Base-by-base conservation (phyloP, 2,329 filamentous ascomycete genomes). In the Chalaropsis thielavioides region DNA sequence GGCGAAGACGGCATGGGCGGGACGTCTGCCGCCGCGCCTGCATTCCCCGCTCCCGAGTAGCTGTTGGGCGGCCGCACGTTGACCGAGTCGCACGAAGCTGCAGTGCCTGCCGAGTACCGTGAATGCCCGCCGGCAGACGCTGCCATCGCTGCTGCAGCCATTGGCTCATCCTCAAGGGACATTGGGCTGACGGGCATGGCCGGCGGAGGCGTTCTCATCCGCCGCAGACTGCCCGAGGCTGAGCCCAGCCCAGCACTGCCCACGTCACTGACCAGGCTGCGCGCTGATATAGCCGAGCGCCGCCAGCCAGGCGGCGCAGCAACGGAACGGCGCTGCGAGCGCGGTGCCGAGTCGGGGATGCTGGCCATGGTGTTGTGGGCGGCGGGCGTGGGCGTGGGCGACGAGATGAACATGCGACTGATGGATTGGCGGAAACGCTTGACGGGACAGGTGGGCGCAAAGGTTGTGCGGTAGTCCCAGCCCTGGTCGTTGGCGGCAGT, bases 401-500 rank as follows among this genome's bases (percentile, higher is more conserved):
- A 31, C 7, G 54, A n/a, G 3, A 27, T 4, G 54, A 58, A 67
- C 60, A 61, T 54, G 38, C 62, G 61, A 59, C 49, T 35, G 56
- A 66, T 22, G 13, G 59, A 67, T 31, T 61, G 44, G 49, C 63
- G 59, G 27, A 64, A 61, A 41, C 62, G 64, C 35, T 59, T 54
- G 19, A 13, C 19, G 13, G 61, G 41, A 7, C 43, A 43, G 2
- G 61, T 8, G n/a, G 61, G n/a, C 35, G 64, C 64, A 63, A 66
- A 66, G 13, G 64, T 66, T 6, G 61, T 54, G n/a, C 61, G 61
- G 35, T 66, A 66, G 31, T 66, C 51, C 64, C 64, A 66, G 15
- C 60, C 60, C 19, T 46, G 58, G 10, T 41, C 19, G 60, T 38
- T 40, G 38, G 41, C 46, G 41, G 61, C 27, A 4, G 35, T 17